Evolutionary conservation across 2,329 filamentous ascomycete species (phyloP).

Genomic region (Phyllosticta citribraziliensis): DNA sequence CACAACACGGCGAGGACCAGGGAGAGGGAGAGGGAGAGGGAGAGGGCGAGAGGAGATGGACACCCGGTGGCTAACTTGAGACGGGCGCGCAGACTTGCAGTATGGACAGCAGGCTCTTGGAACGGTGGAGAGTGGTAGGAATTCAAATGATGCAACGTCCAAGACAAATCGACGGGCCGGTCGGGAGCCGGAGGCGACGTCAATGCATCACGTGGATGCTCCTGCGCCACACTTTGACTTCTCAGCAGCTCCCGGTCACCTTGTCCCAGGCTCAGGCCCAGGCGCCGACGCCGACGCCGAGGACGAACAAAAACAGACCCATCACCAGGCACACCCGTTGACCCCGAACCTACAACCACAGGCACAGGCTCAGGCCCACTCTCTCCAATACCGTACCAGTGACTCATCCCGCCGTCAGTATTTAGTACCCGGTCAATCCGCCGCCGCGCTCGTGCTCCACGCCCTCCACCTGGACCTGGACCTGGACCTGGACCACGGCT

Average conservation of each 20-base stretch:
- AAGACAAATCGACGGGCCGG: neutral
- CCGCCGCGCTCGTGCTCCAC: neutral
- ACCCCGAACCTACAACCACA: too few relatives aligned
- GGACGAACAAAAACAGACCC: neutral
- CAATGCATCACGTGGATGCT: neutral
- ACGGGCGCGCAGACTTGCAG: constrained; percentile 3
- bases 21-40: too few relatives aligned
- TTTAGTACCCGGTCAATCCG: neutral
- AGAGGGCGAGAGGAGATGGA: neutral
- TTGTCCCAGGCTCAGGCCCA: neutral
- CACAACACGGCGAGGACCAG: neutral
- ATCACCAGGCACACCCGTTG: neutral
- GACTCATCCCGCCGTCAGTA: neutral
- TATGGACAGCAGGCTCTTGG: constrained; percentile 5
- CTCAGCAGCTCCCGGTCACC: too few relatives aligned
- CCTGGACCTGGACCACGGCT: neutral
- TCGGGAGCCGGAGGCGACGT: neutral
- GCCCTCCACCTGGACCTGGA: too few relatives aligned
- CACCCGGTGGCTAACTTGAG: neutral
- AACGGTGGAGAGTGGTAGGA: neutral
- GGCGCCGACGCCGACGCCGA: neutral
- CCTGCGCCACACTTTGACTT: neutral
- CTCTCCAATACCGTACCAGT: neutral
- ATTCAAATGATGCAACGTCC: neutral
- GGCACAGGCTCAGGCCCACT: neutral